phyloP scores from a whole-genome alignment of 441 rosid species.

The Erysimum cheiri region DNA sequence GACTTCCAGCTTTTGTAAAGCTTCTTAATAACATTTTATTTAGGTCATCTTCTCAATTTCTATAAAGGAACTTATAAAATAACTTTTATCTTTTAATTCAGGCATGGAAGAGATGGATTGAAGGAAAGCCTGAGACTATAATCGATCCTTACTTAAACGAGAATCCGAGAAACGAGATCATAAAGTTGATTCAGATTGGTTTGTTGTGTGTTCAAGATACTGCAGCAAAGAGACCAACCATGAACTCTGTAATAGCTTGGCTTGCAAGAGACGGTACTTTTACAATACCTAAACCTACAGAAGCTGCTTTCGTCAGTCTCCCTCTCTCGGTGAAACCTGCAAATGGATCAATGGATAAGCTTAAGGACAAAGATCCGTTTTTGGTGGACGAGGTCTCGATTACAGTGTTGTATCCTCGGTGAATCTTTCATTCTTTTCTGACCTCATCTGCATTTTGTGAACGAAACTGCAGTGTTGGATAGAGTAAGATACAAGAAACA shows the following conservation, averaged over 20 bases:
- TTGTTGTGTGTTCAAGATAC: constrained; percentile 23
- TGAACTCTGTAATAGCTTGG: constrained; percentile 33
- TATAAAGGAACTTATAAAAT: neutral
- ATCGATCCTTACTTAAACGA: constrained; percentile 28
- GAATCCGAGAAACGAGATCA: neutral
- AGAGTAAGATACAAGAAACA: constrained; percentile 16
- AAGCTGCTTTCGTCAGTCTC: constrained; percentile 29
- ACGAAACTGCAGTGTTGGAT: neutral
- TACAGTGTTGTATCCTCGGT: constrained; percentile 35
- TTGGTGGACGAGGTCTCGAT: constrained; percentile 36
- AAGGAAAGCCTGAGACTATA: constrained; percentile 1
- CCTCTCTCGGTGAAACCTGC: constrained; percentile 21
- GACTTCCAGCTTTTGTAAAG: constrained; percentile 36
- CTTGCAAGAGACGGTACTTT: constrained; percentile 17
- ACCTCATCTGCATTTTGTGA: neutral
- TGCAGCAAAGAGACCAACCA: constrained; percentile 25
- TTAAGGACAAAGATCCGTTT: neutral
- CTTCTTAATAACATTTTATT: neutral
- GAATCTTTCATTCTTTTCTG: constrained; percentile 11
- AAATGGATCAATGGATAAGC: neutral
- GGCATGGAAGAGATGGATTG: constrained; percentile 16
- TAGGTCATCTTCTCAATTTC: neutral
- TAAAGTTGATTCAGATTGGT: constrained; percentile 21
- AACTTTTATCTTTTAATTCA: constrained; percentile 3
- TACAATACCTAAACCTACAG: constrained; percentile 22